Percentiles rank a stretch among this genome's conserved stretches.
phyloP scores from a whole-genome alignment of 768 basidiomycete species.

The Rhodotorula taiwanensis region DNA sequence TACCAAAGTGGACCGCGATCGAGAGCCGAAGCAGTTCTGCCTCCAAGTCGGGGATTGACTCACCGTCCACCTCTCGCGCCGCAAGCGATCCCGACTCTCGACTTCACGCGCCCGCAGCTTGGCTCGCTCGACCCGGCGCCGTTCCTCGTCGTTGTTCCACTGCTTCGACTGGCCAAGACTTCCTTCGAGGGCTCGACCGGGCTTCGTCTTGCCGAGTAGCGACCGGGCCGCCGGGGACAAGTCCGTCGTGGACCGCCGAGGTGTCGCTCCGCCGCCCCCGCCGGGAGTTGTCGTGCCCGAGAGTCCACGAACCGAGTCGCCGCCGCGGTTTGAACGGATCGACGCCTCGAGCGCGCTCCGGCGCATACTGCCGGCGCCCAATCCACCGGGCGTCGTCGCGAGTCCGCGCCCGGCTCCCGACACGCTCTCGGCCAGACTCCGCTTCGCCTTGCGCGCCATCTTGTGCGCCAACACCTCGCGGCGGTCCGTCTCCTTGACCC shows the following conservation, averaged over 20 bases:
- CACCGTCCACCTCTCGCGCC: conserved; percentile 35
- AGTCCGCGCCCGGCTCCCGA: neutral
- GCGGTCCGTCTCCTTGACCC: conserved; percentile 64
- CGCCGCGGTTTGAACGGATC: conserved; percentile 3
- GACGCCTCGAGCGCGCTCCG: conserved; percentile 2
- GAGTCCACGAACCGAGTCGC: conserved; percentile 8
- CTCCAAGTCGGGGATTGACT: conserved; percentile 1
- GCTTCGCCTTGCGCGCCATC: conserved; percentile 65
- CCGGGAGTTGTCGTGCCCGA: neutral
- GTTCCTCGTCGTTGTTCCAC: conserved; percentile 15
- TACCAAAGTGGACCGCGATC: neutral
- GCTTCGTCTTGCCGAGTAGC: conserved; percentile 24
- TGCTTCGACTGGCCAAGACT: conserved; percentile 13
- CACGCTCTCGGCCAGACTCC: conserved; percentile 11
- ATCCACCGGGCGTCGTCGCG: neutral
- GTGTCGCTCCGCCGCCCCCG: conserved; percentile 5
- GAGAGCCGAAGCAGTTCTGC: neutral
- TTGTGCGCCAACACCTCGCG: conserved; percentile 75
- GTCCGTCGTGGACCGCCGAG: conserved; percentile 8
- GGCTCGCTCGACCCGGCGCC: conserved; percentile 9
- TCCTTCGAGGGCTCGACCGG: conserved; percentile 21
- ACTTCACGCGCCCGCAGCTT: conserved; percentile 20
- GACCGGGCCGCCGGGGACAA: conserved; percentile 33
- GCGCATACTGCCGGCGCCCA: neutral
- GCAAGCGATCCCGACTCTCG: conserved; percentile 26